Conservation (phyloP, 108 stramenopile species). For the Fistulifera solaris region DNA sequence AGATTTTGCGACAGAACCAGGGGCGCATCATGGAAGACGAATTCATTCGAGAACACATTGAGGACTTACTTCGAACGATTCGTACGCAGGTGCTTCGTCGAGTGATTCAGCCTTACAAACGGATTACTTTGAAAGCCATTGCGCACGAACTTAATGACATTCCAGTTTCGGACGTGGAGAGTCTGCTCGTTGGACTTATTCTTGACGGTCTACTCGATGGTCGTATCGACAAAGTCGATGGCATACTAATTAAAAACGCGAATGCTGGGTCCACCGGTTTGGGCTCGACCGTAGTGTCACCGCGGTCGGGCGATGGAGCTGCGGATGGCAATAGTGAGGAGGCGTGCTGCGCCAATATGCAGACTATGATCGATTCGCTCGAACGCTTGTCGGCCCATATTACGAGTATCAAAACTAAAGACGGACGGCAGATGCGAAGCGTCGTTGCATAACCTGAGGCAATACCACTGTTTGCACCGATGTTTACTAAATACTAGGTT, state of each 20-base stretch:
- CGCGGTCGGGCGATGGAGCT: too few relatives aligned
- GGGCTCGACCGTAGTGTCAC: too few relatives aligned
- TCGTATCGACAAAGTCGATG: slow-evolving; percentile 67
- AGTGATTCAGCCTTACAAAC: slow-evolving; percentile 80
- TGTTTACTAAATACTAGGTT: too few relatives aligned
- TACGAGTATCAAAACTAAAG: too few relatives aligned
- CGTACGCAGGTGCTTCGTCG: slow-evolving; percentile 81
- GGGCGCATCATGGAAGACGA: slow-evolving; percentile 88
- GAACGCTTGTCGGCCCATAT: too few relatives aligned
- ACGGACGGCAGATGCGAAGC: too few relatives aligned
- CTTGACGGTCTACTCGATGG: slow-evolving; percentile 78
- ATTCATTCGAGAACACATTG: slow-evolving; percentile 78
- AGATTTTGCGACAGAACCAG: slow-evolving; percentile 66
- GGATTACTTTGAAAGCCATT: slow-evolving; percentile 70
- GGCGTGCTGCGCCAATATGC: too few relatives aligned
- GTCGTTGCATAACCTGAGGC: too few relatives aligned
- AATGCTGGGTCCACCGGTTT: neutral
- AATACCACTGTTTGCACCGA: too few relatives aligned
- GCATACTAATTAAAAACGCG: slow-evolving; percentile 23
- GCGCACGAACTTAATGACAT: slow-evolving; percentile 81
- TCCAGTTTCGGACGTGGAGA: slow-evolving; percentile 75
- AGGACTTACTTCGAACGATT: slow-evolving; percentile 83
- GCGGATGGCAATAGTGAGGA: too few relatives aligned
- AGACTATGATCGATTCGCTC: too few relatives aligned
- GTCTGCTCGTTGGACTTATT: slow-evolving; percentile 75